A percentile compares a stretch with the other conserved stretches of the same genome.
Evolutionary conservation across 495 filamentous ascomycete species (phyloP).

Genomic region (Xylaria bambusicola): DNA sequence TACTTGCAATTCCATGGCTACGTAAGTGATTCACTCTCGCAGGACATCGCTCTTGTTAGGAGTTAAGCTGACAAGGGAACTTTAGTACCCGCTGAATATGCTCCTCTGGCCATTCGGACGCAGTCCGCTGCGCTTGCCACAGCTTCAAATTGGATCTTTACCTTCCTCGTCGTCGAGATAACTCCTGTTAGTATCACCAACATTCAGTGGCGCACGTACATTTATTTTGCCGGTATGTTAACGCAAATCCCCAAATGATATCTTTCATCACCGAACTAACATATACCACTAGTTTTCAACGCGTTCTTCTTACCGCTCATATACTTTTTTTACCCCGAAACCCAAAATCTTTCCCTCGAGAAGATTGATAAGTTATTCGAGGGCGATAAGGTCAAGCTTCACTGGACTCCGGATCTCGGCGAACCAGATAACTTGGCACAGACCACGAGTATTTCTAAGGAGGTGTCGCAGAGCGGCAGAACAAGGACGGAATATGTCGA

Average conservation of each 20-base stretch:
- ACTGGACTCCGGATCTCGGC: background rate
- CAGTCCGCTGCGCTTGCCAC: conserved; percentile 69
- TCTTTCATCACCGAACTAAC: too few relatives aligned
- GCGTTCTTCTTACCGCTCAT: conserved; percentile 60
- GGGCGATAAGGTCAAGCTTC: conserved; percentile 32
- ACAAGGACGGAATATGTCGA: background rate
- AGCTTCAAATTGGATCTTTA: conserved; percentile 59
- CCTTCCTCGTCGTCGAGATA: conserved; percentile 52
- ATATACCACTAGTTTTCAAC: conserved; percentile 46
- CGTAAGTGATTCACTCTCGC: conserved; percentile 18
- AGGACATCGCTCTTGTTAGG: conserved; percentile 23
- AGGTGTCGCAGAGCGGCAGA: background rate
- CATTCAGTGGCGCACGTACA: conserved; percentile 52
- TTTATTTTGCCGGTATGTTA: conserved; percentile 44
- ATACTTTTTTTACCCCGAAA: conserved; percentile 67
- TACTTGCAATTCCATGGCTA: conserved; percentile 47
- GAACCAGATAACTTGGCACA: background rate
- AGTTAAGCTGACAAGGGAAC: background rate
- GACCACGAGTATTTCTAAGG: background rate
- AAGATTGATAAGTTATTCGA: conserved; percentile 52
- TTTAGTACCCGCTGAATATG: conserved; percentile 59
- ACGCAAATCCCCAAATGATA: too few relatives aligned
- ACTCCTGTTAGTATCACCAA: conserved; percentile 49
- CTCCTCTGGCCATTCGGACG: conserved; percentile 62
- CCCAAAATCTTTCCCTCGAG: conserved; percentile 51